Conservation (phyloP, 2,329 filamentous ascomycete genomes). For the Botrytis byssoidea region DNA sequence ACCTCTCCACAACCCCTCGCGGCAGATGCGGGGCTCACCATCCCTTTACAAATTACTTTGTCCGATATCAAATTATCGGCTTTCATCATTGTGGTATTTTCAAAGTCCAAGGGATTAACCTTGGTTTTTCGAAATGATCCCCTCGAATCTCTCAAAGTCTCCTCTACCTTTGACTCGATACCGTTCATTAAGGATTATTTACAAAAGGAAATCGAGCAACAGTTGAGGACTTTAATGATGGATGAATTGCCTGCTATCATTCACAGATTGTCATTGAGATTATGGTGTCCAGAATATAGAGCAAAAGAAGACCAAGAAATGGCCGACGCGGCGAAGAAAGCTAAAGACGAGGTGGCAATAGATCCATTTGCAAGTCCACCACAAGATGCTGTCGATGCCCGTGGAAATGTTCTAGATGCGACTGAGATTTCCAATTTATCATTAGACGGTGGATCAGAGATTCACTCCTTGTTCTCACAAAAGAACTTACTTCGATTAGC, state of each 20-base stretch:
- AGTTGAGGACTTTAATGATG: slow-evolving; percentile 93
- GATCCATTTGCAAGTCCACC: slow-evolving; percentile 82
- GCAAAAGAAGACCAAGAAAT: slow-evolving; percentile 60
- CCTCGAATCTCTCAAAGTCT: slow-evolving; percentile 95
- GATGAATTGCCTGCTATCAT: slow-evolving; percentile 96
- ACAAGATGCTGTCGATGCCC: slow-evolving; percentile 76
- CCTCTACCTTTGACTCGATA: slow-evolving; percentile 97
- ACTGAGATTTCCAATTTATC: slow-evolving; percentile 74
- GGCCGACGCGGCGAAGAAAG: slow-evolving; percentile 49
- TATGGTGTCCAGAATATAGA: slow-evolving; percentile 87
- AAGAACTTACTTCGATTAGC: slow-evolving; percentile 87
- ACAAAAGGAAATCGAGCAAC: slow-evolving; percentile 91
- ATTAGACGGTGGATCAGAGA: slow-evolving; percentile 75
- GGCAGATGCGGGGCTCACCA: slow-evolving; percentile 87
- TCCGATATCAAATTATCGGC: slow-evolving; percentile 95
- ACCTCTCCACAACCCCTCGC: slow-evolving; percentile 90
- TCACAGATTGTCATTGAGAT: slow-evolving; percentile 80
- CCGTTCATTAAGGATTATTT: slow-evolving; percentile 97
- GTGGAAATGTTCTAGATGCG: slow-evolving; percentile 73
- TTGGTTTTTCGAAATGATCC: slow-evolving; percentile 98
- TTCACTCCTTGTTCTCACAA: slow-evolving; percentile 89
- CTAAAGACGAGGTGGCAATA: slow-evolving; percentile 52
- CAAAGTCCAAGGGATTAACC: slow-evolving; percentile 93
- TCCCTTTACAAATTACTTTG: slow-evolving; percentile 93
- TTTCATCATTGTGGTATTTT: slow-evolving; percentile 97